Percentiles rank a stretch among this genome's conserved stretches.
These are phyloP conservation scores for Medicago arabica DNA, from an alignment of 306 rosid genomes.

Conservation along the genomic window DNA sequence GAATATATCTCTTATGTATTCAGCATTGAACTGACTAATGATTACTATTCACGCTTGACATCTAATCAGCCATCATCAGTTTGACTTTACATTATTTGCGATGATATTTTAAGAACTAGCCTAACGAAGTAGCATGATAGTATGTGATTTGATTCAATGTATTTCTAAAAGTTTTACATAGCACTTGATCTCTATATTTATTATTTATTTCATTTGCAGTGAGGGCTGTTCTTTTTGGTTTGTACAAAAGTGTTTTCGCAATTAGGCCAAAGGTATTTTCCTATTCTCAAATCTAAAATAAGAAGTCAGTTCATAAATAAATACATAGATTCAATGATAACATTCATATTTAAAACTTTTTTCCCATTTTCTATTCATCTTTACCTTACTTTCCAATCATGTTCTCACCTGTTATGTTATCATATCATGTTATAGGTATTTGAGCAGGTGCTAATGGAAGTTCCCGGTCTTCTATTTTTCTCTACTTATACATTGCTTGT, in stretches of 20 bases:
- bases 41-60: not conserved
- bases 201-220: constrained; percentile 51
- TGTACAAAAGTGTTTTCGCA: constrained; percentile 56
- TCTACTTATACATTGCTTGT: constrained; percentile 83
- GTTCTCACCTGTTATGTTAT: constrained; percentile 26
- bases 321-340: not conserved
- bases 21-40: not conserved
- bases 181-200: not conserved
- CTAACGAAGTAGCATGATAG: not conserved
- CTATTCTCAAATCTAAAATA: constrained; percentile 15
- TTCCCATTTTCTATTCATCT: not conserved
- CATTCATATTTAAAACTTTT: not conserved
- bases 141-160: not conserved
- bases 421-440: constrained; percentile 51
- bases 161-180: no score
- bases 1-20: not conserved
- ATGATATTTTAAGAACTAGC: not conserved
- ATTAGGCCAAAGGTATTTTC: constrained; percentile 63
- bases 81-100: not conserved
- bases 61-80: not conserved
- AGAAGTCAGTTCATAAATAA: not conserved
- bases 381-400: constrained; percentile 5
- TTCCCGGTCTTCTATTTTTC: constrained; percentile 82
- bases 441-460: constrained; percentile 72
- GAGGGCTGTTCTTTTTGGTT: constrained; percentile 74